Evolutionary conservation across 192 early-diverging fungal genomes (phyloP).

Genomic region (Entomortierella chlamydospora): DNA sequence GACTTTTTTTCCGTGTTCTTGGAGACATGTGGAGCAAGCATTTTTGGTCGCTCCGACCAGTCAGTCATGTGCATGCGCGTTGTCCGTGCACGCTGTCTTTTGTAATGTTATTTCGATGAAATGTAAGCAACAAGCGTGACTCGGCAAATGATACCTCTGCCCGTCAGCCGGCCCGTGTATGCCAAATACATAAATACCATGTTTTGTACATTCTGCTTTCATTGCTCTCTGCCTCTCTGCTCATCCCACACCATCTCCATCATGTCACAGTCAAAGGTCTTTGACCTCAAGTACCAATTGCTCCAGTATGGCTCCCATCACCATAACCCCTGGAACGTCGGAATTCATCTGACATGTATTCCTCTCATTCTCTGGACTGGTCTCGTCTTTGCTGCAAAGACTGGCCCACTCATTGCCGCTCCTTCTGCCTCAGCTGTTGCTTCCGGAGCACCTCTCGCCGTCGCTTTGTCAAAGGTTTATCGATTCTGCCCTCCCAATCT

Average conservation of each 20-base stretch:
- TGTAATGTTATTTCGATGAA: too few species aligned
- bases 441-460: constrained; percentile 38
- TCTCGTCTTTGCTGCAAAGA: constrained; percentile 68
- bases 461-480: constrained; percentile 52
- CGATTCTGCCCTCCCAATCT: constrained; percentile 57
- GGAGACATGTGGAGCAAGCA: too few species aligned
- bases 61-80: too few species aligned
- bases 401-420: constrained; percentile 58
- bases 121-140: too few species aligned
- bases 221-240: background rate
- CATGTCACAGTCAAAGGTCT: constrained; percentile 61
- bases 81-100: too few species aligned
- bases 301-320: constrained; percentile 86
- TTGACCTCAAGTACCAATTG: constrained; percentile 85
- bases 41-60: too few species aligned
- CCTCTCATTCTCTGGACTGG: constrained; percentile 90
- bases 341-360: constrained; percentile 90
- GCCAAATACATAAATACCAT: background rate
- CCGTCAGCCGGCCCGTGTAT: too few species aligned
- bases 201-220: background rate
- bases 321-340: constrained; percentile 80
- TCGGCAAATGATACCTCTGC: too few species aligned
- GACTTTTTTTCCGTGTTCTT: too few species aligned
- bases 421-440: constrained; percentile 47
- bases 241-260: background rate